Conservation (phyloP, 192 early-diverging fungal genomes). For the Gryganskiella cystojenkinii region DNA sequence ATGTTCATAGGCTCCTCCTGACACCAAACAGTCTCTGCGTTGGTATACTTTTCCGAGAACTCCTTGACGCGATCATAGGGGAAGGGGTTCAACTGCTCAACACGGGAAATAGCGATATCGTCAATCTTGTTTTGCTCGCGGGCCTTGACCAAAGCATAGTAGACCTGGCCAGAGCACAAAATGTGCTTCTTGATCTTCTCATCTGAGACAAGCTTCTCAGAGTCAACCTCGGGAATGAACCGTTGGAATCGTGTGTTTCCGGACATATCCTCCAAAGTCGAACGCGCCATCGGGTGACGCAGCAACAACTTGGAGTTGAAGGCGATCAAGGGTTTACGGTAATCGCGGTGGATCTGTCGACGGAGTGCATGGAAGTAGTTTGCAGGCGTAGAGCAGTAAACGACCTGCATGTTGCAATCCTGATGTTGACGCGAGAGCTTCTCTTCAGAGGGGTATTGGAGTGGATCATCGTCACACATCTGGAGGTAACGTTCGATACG, state of each 20-base stretch:
- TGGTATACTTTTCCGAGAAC: slow-evolving; percentile 91
- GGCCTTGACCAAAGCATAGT: slow-evolving; percentile 91
- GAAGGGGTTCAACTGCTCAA: slow-evolving; percentile 97
- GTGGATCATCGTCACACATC: slow-evolving; percentile 95
- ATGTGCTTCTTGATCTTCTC: slow-evolving; percentile 93
- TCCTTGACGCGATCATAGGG: slow-evolving; percentile 91
- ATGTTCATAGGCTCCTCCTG: slow-evolving; percentile 98
- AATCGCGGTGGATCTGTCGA: slow-evolving; percentile 96
- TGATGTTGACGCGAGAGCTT: slow-evolving; percentile 93
- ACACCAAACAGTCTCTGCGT: slow-evolving; percentile 91
- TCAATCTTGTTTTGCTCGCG: slow-evolving; percentile 91
- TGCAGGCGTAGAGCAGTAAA: slow-evolving; percentile 96
- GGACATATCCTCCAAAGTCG: slow-evolving; percentile 83
- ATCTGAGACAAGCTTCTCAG: slow-evolving; percentile 78
- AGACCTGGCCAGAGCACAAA: slow-evolving; percentile 97
- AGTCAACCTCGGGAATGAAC: slow-evolving; percentile 93
- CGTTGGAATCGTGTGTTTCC: slow-evolving; percentile 87
- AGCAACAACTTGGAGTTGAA: slow-evolving; percentile 91
- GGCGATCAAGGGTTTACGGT: slow-evolving; percentile 90
- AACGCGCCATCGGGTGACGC: slow-evolving; percentile 93
- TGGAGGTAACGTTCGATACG: slow-evolving; percentile 97
- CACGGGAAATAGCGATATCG: slow-evolving; percentile 90
- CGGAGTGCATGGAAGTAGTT: slow-evolving; percentile 98
- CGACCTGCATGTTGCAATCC: slow-evolving; percentile 98
- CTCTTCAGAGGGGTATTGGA: slow-evolving; percentile 79